Conservation (phyloP, 2,329 filamentous ascomycete species). For the Cordyceps pruinosa region DNA sequence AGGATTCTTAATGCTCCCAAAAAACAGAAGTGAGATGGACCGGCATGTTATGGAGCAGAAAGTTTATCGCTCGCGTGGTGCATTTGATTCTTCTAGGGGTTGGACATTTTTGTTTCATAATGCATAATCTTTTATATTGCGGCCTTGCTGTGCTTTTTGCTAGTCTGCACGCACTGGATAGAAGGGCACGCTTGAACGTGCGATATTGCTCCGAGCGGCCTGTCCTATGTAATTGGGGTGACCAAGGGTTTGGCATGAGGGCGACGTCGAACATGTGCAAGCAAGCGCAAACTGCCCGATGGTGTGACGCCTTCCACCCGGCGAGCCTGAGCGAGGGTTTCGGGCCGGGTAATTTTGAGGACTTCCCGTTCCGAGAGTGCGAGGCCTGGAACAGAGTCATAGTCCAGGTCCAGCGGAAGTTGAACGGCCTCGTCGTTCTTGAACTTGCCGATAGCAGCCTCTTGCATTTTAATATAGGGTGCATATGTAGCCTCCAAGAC, state of each 20-base stretch:
- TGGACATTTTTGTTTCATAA: not conserved
- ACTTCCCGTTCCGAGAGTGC: conserved; percentile 72
- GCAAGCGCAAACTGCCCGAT: conserved; percentile 50
- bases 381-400: conserved; percentile 63
- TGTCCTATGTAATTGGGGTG: not conserved
- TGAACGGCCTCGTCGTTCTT: conserved; percentile 67
- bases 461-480: conserved; percentile 74
- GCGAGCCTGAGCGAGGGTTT: conserved; percentile 82
- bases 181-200: not conserved
- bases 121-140: not conserved
- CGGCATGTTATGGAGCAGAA: not conserved
- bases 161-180: not conserved
- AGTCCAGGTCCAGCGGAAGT: conserved; percentile 71
- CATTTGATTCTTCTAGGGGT: not conserved
- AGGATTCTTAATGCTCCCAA: conserved; percentile 58
- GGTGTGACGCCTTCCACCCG: conserved; percentile 75
- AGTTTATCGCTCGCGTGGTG: not conserved
- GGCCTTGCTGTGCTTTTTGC: not conserved
- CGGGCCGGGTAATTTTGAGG: conserved; percentile 64
- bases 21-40: conserved; percentile 10
- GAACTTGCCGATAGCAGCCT: conserved; percentile 58
- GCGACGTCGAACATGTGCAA: conserved; percentile 50
- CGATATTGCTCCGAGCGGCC: not conserved
- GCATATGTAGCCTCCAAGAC: conserved; percentile 79
- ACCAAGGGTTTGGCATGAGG: not conserved